Evolutionary conservation across 495 filamentous ascomycete species (phyloP), one percentile per base, ranked within the genome.

Genomic region (Cudoniella acicularis): DNA sequence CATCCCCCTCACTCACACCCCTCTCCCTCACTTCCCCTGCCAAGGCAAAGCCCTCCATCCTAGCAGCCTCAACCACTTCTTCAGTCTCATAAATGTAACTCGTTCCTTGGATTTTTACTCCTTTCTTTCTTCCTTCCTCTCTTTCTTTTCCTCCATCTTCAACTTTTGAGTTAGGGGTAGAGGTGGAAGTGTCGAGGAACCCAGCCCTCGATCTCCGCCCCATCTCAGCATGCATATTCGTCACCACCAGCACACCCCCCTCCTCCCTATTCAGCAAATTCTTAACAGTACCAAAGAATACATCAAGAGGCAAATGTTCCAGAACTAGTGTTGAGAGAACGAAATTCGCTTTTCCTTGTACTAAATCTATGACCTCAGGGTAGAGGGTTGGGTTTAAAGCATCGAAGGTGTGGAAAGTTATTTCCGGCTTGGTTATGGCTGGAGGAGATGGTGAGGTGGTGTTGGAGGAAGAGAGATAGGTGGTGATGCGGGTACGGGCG

Each of bases 191-290:
- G 66, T 84, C 84, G 50, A 87, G 77, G 65, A 90, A 90, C 1
- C 87, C 87, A 0, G 87, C 87, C 61, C 86, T 85, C 18, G 79
- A 82, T 8, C 80, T 73, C 47, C 62, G 56, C 2, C 86, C 87
- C 85, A 89, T 89, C 16, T 87, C 80, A 6, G 77, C 71, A 64
- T 90, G 87, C 87, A 90, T 90, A 67, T 89, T 90, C 2, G 87
- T 90, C 3, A 90, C 57, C 30, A 89, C 72, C 6, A 87, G 64
- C 60, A 80, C 83, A 0, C 81, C 82, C 0, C 72, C 63, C 13
- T 54, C 21, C 41, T n/a, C n/a, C n/a, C n/a, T n/a, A n/a, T 60
- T 67, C 3, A 67, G 21, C 16, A 88, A 69, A 18, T 64, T 59
- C 10, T 74, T 63, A 0, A 81, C 74, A 1, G 75, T 74, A 21